Evolutionary conservation across 169 alveolate genomes (phyloP).

Genomic region (Eimeria sp.): DNA sequence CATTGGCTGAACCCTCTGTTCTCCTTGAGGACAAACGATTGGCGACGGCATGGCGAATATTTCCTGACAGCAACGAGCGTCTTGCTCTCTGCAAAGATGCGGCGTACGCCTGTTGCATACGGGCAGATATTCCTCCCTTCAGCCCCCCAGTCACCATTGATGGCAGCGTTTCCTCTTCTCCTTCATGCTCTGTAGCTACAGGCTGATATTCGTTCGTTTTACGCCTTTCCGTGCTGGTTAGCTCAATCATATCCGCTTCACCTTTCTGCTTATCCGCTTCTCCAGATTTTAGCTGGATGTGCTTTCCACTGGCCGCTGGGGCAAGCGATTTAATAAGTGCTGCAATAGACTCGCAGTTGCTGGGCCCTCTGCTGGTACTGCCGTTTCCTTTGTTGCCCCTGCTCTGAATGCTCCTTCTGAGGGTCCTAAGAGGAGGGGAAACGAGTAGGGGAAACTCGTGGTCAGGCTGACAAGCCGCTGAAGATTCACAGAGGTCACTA

Average conservation of each 20-base stretch:
- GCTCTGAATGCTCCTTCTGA: slow-evolving; percentile 38
- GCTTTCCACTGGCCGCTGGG: not conserved
- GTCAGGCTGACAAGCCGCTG: not conserved
- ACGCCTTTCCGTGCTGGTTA: not conserved
- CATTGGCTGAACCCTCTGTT: not conserved
- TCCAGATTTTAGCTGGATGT: not conserved
- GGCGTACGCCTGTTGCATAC: slow-evolving; percentile 50
- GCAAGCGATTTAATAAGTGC: slow-evolving; percentile 8
- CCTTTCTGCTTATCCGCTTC: not conserved
- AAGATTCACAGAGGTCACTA: slow-evolving; percentile 49
- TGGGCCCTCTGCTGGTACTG: slow-evolving; percentile 6
- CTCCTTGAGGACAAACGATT: not conserved
- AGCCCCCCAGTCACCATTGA: slow-evolving; percentile 25
- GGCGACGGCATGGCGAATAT: not conserved
- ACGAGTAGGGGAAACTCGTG: not conserved
- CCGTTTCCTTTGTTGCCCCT: too few relatives aligned
- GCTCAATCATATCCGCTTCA: not conserved
- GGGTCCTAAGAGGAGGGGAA: not conserved
- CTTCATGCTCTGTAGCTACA: not conserved
- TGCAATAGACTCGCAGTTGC: slow-evolving; percentile 45
- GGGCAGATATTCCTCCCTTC: slow-evolving; percentile 17
- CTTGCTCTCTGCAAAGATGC: slow-evolving; percentile 29
- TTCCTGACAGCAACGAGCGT: slow-evolving; percentile 22
- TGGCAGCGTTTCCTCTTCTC: not conserved
- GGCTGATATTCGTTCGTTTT: not conserved